Evolutionary conservation across 2,329 filamentous ascomycete genomes (phyloP).

Genomic region (Onygena corvina): DNA sequence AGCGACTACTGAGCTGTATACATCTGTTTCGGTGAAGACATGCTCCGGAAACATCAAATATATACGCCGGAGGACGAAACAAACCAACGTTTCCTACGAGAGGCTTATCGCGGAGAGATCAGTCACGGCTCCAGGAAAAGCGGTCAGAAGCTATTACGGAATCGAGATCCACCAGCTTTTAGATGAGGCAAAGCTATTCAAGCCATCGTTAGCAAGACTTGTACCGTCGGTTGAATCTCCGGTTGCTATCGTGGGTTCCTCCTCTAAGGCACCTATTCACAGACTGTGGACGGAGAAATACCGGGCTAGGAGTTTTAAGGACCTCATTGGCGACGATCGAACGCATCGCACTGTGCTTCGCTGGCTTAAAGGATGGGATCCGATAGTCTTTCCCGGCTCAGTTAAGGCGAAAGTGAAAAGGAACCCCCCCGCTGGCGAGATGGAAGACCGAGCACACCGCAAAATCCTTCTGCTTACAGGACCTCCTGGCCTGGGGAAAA

Average conservation of each 20-base stretch:
- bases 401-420: constrained; percentile 45
- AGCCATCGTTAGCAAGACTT: constrained; percentile 28
- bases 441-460: constrained; percentile 61
- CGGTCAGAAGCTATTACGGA: constrained; percentile 65
- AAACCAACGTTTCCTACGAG: constrained; percentile 38
- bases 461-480: constrained; percentile 87
- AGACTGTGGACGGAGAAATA: constrained; percentile 94
- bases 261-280: constrained; percentile 19
- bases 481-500: constrained; percentile 88
- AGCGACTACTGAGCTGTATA: neutral
- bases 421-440: constrained; percentile 32
- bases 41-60: constrained; percentile 39
- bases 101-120: constrained; percentile 44
- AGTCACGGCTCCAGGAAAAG: constrained; percentile 39
- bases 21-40: constrained; percentile 31
- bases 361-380: constrained; percentile 92
- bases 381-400: constrained; percentile 74
- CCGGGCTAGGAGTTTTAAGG: constrained; percentile 78
- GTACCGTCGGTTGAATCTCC: constrained; percentile 26
- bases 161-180: constrained; percentile 81
- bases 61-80: constrained; percentile 30
- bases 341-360: constrained; percentile 81
- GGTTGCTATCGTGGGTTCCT: neutral
- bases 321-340: constrained; percentile 85
- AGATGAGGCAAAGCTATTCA: constrained; percentile 54